phyloP scores from a whole-genome alignment of 2,329 filamentous ascomycete genomes.

The Macrophomina tecta region DNA sequence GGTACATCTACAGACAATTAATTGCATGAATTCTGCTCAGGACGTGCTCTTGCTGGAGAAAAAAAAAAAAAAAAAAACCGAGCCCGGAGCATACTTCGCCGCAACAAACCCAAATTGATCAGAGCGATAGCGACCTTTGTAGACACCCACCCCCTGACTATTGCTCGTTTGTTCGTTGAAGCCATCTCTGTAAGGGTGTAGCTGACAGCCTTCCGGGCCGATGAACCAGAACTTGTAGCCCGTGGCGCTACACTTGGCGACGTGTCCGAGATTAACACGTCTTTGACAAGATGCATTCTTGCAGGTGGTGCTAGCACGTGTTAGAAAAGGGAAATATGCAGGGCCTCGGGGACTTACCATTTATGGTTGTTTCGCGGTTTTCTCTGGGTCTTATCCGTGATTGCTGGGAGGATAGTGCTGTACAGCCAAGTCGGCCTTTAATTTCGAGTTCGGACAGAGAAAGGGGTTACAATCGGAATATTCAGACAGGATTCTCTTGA shows the following conservation, averaged over 20 bases:
- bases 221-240: conserved; percentile 19
- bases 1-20: too few relatives aligned
- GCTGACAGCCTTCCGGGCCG: not conserved
- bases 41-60: too few relatives aligned
- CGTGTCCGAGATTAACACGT: conserved; percentile 4
- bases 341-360: not conserved
- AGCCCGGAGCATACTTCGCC: too few relatives aligned
- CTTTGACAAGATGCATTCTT: not conserved
- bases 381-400: conserved; percentile 8
- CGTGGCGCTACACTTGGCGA: not conserved
- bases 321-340: not conserved
- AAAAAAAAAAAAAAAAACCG: too few relatives aligned
- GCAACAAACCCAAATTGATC: too few relatives aligned
- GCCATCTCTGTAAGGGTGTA: conserved; percentile 1
- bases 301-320: not conserved
- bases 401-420: too few relatives aligned
- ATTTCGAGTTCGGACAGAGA: not conserved
- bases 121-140: too few relatives aligned
- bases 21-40: too few relatives aligned
- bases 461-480: too few relatives aligned
- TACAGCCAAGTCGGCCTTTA: not conserved
- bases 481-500: too few relatives aligned
- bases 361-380: not conserved
- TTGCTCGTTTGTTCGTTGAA: not conserved
- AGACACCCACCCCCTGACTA: too few relatives aligned